Conservation (phyloP, 129 eudicot species). For the Solidago caesia region DNA sequence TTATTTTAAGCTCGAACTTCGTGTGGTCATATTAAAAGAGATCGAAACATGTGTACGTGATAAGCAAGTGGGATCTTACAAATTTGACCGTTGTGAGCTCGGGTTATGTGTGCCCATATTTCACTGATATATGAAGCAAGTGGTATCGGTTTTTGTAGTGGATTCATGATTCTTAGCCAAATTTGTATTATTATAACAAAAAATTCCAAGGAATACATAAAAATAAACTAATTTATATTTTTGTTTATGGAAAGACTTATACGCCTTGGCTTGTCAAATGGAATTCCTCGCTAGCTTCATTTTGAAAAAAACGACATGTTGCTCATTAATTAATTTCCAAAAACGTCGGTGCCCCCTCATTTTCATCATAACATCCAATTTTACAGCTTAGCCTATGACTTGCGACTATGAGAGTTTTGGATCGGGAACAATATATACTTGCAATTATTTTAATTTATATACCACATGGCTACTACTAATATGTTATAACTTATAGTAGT, state of each 20-base stretch:
- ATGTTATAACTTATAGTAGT: too few species aligned
- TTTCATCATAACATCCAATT: background rate
- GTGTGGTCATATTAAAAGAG: background rate
- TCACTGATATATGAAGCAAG: background rate
- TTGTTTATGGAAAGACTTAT: too few species aligned
- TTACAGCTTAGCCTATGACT: background rate
- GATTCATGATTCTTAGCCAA: background rate
- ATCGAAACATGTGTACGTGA: background rate
- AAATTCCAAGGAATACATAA: background rate
- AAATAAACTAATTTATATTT: background rate
- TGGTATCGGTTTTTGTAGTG: background rate
- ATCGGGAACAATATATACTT: too few species aligned
- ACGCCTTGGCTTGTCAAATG: background rate
- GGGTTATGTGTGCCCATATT: background rate
- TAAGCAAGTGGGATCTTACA: background rate
- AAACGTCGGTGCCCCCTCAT: background rate
- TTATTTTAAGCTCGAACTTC: background rate
- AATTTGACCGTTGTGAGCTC: background rate
- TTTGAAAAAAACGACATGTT: background rate
- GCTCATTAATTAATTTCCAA: background rate
- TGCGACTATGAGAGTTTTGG: too few species aligned
- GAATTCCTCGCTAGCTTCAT: background rate
- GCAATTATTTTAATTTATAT: too few species aligned
- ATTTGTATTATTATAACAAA: background rate
- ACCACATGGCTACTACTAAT: too few species aligned